Evolutionary conservation across 257 asterid species (phyloP), one percentile per base, ranked within the genome.

Genomic region (Lavandula angustifolia): DNA sequence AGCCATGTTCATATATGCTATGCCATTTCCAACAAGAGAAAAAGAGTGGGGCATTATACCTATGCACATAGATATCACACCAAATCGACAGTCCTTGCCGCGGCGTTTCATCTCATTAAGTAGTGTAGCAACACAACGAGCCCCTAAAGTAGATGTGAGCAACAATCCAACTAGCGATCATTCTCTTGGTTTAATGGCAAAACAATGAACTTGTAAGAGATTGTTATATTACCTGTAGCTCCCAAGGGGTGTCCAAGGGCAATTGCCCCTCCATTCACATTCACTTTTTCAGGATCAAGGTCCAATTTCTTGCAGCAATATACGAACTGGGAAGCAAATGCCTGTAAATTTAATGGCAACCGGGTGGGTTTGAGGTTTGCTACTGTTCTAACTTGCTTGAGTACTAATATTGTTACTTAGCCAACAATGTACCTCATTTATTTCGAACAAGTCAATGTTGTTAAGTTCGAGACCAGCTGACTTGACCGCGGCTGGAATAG

Each of bases 161-260:
- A 50, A 29, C 11, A 13, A 9, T 13, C 49, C 34, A n/a, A 14
- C 2, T 17, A 18, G 7, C 12, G 41, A 59, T 59, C 16, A 11
- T 17, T n/a, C 59, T 31, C 37, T 14, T 42, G 46, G 35, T 35
- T 3, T 9, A 12, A 38, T 47, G 29, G 5, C 1, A 2, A 62
- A 34, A 17, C 3, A 34, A 37, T 29, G n/a, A 1, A 12, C 4
- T 44, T 2, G 13, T 42, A 38, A 29, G 62, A 52, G 44, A 38
- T n/a, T 16, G 9, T 43, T 22, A 3, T 12, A 68, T 69, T 63
- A 88, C 96, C 98, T 73, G 98, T 91, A 63, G 84, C 88, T 73
- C 98, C 98, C 69, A 91, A 72, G 53, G 98, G 98, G 76, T 92
- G 96, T 43, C 98, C 98, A 38, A 92, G 84, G 66, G 96, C 98